Evolutionary conservation across 306 rosid genomes (phyloP).

Genomic region (Senna siamea): DNA sequence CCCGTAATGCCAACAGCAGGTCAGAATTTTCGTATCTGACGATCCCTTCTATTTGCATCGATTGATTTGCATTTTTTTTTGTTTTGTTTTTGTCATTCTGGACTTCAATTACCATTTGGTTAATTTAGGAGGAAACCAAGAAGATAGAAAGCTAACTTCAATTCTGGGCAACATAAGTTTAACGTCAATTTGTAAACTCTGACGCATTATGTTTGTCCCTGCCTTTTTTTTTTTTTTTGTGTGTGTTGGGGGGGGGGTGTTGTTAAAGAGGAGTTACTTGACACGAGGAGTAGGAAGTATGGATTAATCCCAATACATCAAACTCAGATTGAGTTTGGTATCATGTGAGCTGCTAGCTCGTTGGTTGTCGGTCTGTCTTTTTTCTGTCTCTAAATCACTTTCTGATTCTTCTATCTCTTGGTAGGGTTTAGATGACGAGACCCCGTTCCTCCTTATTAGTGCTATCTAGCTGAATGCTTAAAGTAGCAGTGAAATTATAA

Average conservation of each 20-base stretch:
- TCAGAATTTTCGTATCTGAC: constrained; percentile 30
- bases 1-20: constrained; percentile 43
- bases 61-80: not conserved
- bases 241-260: not conserved
- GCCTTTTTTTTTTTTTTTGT: not conserved
- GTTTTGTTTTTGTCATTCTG: not conserved
- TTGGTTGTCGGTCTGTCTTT: not conserved
- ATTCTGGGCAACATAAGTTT: not conserved
- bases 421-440: not conserved
- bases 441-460: not conserved
- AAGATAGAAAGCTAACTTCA: not conserved
- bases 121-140: constrained; percentile 1
- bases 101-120: constrained; percentile 19
- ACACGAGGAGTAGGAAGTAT: not conserved
- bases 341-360: not conserved
- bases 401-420: not conserved
- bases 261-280: not conserved
- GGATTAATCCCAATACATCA: not conserved
- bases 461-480: constrained; percentile 10
- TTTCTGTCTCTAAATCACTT: not conserved
- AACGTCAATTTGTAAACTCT: constrained; percentile 12
- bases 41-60: not conserved
- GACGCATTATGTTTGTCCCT: not conserved
- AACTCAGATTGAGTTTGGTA: not conserved
- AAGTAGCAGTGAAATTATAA: not conserved